Conservation (phyloP, 2,329 filamentous ascomycete genomes). For the Stylonectria norvegica region DNA sequence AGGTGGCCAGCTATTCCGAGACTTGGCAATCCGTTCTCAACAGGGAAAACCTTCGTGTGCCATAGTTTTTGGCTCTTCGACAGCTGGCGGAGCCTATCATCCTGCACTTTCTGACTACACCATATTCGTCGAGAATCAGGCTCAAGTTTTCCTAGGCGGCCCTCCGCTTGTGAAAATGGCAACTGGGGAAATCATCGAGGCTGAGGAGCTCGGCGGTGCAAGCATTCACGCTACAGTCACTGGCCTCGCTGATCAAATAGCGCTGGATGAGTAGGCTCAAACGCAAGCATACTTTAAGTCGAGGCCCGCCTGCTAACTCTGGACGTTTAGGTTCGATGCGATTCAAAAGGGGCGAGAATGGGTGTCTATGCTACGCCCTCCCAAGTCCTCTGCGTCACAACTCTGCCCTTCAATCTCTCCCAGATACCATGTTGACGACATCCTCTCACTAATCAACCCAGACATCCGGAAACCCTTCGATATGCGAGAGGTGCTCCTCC, state of each 20-base stretch:
- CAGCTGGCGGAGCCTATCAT: conserved; percentile 32
- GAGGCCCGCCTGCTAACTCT: background rate
- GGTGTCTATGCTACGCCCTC: background rate
- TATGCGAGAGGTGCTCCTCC: conserved; percentile 36
- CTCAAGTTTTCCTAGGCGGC: conserved; percentile 42
- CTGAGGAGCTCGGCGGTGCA: conserved; percentile 42
- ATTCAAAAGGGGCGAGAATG: conserved; percentile 12
- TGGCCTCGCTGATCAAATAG: conserved; percentile 42
- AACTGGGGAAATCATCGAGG: conserved; percentile 40
- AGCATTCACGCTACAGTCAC: conserved; percentile 38
- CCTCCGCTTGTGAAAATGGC: conserved; percentile 46
- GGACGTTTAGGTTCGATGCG: conserved; percentile 9
- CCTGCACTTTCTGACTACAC: conserved; percentile 34
- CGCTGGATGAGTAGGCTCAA: conserved; percentile 36
- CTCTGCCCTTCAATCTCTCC: conserved; percentile 20
- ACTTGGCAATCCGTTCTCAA: conserved; percentile 36
- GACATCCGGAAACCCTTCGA: conserved; percentile 34
- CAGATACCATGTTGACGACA: conserved; percentile 34
- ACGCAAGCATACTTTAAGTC: background rate
- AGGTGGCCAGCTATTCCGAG: conserved; percentile 36
- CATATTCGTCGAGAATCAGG: conserved; percentile 36
- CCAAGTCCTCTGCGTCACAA: background rate
- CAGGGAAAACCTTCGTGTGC: conserved; percentile 39
- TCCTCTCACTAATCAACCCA: conserved; percentile 33
- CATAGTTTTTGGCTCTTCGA: conserved; percentile 43